A percentile compares a stretch with the other conserved stretches of the same genome.
Evolutionary conservation across 192 early-diverging fungal species (phyloP).

Genomic region (Backusella mclennaniae): DNA sequence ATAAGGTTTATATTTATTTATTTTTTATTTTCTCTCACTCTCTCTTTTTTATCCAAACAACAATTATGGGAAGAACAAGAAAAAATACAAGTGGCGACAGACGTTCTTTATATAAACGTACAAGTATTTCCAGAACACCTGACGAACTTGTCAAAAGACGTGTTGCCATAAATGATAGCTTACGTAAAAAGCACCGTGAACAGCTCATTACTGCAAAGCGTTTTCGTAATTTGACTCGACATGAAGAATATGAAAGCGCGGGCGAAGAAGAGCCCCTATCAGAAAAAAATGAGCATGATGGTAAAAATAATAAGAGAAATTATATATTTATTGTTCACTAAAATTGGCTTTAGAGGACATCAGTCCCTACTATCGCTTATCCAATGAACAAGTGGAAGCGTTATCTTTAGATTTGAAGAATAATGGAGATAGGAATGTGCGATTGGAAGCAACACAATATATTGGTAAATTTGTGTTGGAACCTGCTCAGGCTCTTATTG

Average conservation of each 20-base stretch:
- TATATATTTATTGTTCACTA: not conserved
- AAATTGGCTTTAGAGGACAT: slow-evolving; percentile 12
- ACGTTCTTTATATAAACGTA: slow-evolving; percentile 48
- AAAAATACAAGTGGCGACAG: slow-evolving; percentile 16
- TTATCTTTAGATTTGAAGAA: slow-evolving; percentile 19
- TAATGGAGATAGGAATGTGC: slow-evolving; percentile 19
- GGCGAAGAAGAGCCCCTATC: slow-evolving; percentile 1
- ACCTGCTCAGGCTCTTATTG: slow-evolving; percentile 27
- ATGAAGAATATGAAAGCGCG: slow-evolving; percentile 31
- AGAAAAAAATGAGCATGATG: slow-evolving; percentile 20
- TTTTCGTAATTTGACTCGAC: slow-evolving; percentile 38
- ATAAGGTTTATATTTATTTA: not conserved
- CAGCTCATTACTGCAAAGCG: slow-evolving; percentile 69
- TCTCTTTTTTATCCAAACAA: not conserved
- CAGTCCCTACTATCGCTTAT: slow-evolving; percentile 20
- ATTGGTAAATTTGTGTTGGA: slow-evolving; percentile 26
- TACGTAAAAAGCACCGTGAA: slow-evolving; percentile 66
- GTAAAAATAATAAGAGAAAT: not conserved
- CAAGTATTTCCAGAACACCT: slow-evolving; percentile 42
- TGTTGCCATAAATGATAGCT: slow-evolving; percentile 52
- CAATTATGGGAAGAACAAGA: slow-evolving; percentile 8
- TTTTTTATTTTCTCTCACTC: not conserved
- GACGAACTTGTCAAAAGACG: slow-evolving; percentile 54
- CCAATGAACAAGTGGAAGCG: slow-evolving; percentile 9
- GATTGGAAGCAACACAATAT: slow-evolving; percentile 23